phyloP scores from a whole-genome alignment of 116 monocot genomes.

The Phalaenopsis hybrid region DNA sequence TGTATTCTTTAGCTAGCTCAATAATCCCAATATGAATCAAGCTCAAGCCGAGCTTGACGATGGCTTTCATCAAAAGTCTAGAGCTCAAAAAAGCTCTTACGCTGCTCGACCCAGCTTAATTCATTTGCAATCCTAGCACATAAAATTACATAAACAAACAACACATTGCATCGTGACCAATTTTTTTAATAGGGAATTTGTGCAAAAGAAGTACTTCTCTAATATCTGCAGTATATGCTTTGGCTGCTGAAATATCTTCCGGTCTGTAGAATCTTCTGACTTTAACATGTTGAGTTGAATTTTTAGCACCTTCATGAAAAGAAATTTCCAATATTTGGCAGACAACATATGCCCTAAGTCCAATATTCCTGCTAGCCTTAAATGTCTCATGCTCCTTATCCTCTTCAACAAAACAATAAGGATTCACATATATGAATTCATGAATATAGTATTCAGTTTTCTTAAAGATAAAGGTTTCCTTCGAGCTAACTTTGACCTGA shows the following conservation, averaged over 20 bases:
- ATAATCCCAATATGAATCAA: too few relatives aligned
- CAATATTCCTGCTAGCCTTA: conserved; percentile 84
- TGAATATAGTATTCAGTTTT: conserved; percentile 54
- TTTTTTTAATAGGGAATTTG: not conserved
- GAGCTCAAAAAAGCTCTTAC: too few relatives aligned
- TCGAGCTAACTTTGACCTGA: conserved; percentile 36
- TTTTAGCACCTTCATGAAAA: conserved; percentile 24
- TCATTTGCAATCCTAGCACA: too few relatives aligned
- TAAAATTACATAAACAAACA: not conserved
- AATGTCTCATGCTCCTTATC: conserved; percentile 48
- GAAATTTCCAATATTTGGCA: conserved; percentile 66
- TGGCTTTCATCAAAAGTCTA: too few relatives aligned
- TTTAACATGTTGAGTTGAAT: conserved; percentile 48
- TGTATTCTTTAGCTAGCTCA: too few relatives aligned
- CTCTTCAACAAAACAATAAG: conserved; percentile 50
- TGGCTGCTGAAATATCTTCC: conserved; percentile 75
- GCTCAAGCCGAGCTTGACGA: too few relatives aligned
- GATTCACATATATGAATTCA: conserved; percentile 77
- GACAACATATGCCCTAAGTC: conserved; percentile 72
- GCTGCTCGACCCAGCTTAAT: too few relatives aligned
- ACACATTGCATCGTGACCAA: not conserved
- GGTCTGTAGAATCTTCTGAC: conserved; percentile 90
- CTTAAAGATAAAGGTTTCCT: conserved; percentile 49
- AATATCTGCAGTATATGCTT: conserved; percentile 81
- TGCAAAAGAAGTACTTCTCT: conserved; percentile 58